Percentiles rank a stretch among this genome's conserved stretches.
These are phyloP conservation scores for Talaromyces thailandensis DNA, from an alignment of 495 filamentous ascomycete genomes.

Conservation along the genomic window DNA sequence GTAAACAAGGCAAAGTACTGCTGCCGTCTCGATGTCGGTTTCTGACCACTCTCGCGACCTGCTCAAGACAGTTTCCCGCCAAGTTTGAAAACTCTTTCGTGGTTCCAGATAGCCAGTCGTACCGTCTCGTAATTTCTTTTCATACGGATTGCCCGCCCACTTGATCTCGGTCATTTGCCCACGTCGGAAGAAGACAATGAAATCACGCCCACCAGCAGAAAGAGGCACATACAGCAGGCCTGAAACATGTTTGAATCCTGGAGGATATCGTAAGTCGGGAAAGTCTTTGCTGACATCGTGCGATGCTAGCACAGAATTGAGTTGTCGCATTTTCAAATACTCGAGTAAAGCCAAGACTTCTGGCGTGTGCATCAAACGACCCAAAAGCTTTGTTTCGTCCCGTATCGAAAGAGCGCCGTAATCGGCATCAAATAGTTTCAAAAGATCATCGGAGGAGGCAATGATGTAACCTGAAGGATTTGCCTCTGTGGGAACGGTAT, in stretches of 20 bases:
- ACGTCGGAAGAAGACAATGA: slow-evolving; percentile 86
- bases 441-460: slow-evolving; percentile 78
- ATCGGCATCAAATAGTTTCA: slow-evolving; percentile 82
- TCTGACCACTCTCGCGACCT: slow-evolving; percentile 70
- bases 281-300: slow-evolving; percentile 76
- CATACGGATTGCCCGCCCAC: slow-evolving; percentile 93
- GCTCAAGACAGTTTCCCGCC: slow-evolving; percentile 67
- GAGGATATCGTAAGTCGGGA: slow-evolving; percentile 69
- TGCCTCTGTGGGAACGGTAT: slow-evolving; percentile 64
- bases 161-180: slow-evolving; percentile 72
- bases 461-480: slow-evolving; percentile 91
- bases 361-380: slow-evolving; percentile 64
- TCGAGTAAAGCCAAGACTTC: slow-evolving; percentile 82
- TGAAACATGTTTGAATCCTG: slow-evolving; percentile 71
- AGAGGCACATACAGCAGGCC: slow-evolving; percentile 80
- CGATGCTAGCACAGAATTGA: slow-evolving; percentile 70
- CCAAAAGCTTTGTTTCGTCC: slow-evolving; percentile 82
- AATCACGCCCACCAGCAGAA: slow-evolving; percentile 67
- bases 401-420: slow-evolving; percentile 79
- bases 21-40: slow-evolving; percentile 68
- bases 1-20: slow-evolving; percentile 83
- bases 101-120: slow-evolving; percentile 66
- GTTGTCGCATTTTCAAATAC: slow-evolving; percentile 67
- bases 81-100: slow-evolving; percentile 65
- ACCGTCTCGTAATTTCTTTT: slow-evolving; percentile 60